A percentile compares a stretch with the other conserved stretches of the same genome.
phyloP scores from a whole-genome alignment of 805 yeast genomes.

The Barnettozyma pratensis region DNA sequence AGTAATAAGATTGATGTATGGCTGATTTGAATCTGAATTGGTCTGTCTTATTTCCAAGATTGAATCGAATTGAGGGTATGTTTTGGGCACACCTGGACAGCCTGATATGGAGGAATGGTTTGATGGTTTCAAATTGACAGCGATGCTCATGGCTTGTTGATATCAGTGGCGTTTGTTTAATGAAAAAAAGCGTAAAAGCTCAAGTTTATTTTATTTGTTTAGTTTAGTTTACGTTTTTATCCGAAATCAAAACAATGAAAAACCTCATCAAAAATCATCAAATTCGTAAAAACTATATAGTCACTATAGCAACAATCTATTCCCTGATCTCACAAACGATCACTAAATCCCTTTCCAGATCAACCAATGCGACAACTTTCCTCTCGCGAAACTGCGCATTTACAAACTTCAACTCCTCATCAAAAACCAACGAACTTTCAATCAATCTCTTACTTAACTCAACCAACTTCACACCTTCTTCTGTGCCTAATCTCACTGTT shows the following conservation, averaged over 20 bases:
- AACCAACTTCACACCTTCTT: neutral
- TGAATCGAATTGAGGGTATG: constrained; percentile 55
- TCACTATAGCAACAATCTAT: neutral
- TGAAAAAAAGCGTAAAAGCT: neutral
- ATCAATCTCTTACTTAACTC: constrained; percentile 1
- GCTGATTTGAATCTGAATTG: constrained; percentile 35
- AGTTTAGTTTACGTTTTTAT: neutral
- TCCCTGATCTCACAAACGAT: constrained; percentile 4
- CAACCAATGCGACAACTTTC: constrained; percentile 5
- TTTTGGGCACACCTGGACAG: constrained; percentile 64
- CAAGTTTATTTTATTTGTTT: neutral
- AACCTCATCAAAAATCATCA: no score
- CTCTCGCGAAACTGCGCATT: constrained; percentile 2
- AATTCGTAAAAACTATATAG: no score
- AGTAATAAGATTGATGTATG: constrained; percentile 42
- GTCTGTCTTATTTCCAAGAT: constrained; percentile 49
- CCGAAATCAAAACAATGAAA: no score
- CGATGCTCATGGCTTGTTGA: constrained; percentile 8
- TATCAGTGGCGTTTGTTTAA: neutral
- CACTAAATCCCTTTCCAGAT: constrained; percentile 7
- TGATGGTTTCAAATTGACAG: constrained; percentile 40
- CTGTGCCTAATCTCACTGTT: neutral
- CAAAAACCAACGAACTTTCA: neutral
- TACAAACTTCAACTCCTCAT: constrained; percentile 1
- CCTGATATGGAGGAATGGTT: constrained; percentile 53